Evolutionary conservation across 768 basidiomycete species (phyloP), one percentile per base, ranked within the genome.

Genomic region (Coprinopsis sp.): DNA sequence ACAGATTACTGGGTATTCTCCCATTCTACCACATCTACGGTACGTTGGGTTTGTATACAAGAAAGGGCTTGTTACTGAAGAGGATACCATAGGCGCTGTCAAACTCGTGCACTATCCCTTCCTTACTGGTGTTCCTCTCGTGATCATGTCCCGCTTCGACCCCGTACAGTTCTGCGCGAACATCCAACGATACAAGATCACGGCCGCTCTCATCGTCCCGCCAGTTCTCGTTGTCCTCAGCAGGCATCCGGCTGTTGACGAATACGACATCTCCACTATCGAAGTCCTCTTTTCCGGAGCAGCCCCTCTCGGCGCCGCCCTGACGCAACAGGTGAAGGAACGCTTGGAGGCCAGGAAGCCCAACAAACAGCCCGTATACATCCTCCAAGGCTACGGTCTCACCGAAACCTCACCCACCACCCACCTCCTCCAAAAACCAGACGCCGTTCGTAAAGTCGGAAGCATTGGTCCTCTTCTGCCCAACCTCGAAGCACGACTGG

Each of bases 331-430:
- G 70, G 72, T 77, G 16, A 57, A 60, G 6, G 53, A 64, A 13
- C 66, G 74, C 18, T 50, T 78, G 6, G 49, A 62, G 22, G 40
- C 60, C 4, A 66, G 63, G 24, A 61, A 68, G 12, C 70, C 66
- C 3, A 70, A 69, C 4, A 76, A 76, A 36, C 63, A 65, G 5
- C 55, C 64, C 6, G 54, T 74, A 14, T 49, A 48, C 41, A 69
- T 84, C 23, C 54, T 66, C 12, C 84, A 87, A 63, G 83, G 84
- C 1, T 90, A 82, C 47, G 86, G 91, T 22, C 70, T 91, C 16
- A 91, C 89, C 1, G 91, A 92, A 64, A 91, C 88, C 1, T 85
- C 87, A 0, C 88, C 87, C 0, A 81, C 81, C 0, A 73, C 81
- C 0, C 79, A 82, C 51, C 51, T 85, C 2, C 69, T 87, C 6